Conservation (phyloP, 345 rosid genomes). For the Melaleuca alternifolia region DNA sequence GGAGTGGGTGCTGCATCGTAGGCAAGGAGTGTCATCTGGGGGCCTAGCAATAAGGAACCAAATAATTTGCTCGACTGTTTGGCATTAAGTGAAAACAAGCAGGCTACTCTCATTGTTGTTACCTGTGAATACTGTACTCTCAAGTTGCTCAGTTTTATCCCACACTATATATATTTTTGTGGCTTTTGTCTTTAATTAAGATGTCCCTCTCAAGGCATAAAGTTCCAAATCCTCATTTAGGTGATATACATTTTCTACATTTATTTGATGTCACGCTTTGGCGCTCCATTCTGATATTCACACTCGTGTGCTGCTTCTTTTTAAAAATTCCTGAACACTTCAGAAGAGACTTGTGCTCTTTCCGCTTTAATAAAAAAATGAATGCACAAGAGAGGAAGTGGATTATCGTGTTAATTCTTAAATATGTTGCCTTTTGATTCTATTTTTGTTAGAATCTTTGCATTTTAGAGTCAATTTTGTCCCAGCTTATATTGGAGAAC, state of each 20-base stretch:
- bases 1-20: slow-evolving; percentile 47
- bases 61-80: slow-evolving; percentile 70
- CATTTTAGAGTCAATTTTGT: slow-evolving; percentile 41
- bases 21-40: slow-evolving; percentile 72
- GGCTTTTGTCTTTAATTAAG: not conserved
- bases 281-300: not conserved
- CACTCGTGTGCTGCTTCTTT: not conserved
- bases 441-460: not conserved
- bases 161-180: not conserved
- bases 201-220: not conserved
- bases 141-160: not conserved
- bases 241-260: not conserved
- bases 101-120: not conserved
- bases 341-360: slow-evolving; percentile 48
- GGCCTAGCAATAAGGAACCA: slow-evolving; percentile 59
- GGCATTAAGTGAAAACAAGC: slow-evolving; percentile 74
- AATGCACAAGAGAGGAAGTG: slow-evolving; percentile 94
- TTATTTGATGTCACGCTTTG: not conserved
- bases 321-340: slow-evolving; percentile 22
- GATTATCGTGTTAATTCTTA: slow-evolving; percentile 78
- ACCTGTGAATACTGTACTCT: not conserved
- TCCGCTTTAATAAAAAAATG: slow-evolving; percentile 66
- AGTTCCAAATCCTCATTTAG: not conserved
- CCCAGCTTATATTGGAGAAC: too few species aligned
- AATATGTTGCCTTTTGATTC: slow-evolving; percentile 24